Conservation (phyloP, 306 rosid genomes). For the Biancaea sappan region DNA sequence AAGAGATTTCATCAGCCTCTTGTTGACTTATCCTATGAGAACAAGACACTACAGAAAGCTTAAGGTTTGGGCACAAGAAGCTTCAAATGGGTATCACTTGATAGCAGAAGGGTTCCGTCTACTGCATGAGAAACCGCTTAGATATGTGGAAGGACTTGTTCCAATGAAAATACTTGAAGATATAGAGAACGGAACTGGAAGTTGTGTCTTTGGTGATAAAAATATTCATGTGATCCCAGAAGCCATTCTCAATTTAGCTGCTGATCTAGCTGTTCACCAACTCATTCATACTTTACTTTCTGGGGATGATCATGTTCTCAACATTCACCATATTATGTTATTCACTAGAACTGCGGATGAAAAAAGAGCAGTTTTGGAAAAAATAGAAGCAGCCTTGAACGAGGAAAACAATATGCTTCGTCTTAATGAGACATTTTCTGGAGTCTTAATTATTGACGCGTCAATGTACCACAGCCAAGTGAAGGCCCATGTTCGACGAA, state of each 20-base stretch:
- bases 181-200: neutral
- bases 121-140: neutral
- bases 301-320: neutral
- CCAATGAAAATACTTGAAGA: neutral
- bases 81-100: neutral
- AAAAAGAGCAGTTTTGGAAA: neutral
- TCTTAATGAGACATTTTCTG: neutral
- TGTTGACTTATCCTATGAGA: neutral
- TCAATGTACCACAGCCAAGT: neutral
- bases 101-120: neutral
- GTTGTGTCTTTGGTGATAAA: too few species aligned
- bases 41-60: neutral
- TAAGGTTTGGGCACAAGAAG: neutral
- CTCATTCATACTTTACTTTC: neutral
- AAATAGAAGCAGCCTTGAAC: neutral
- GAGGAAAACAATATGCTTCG: neutral
- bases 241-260: slow-evolving; percentile 15
- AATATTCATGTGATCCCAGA: neutral
- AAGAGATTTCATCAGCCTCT: neutral
- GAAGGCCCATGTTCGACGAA: too few species aligned
- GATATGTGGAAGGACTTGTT: neutral
- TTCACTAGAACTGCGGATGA: neutral
- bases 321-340: too few species aligned
- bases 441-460: neutral
- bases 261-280: slow-evolving; percentile 10